phyloP scores from a whole-genome alignment of 164 flowering plant genomes.

The Piper betle region DNA sequence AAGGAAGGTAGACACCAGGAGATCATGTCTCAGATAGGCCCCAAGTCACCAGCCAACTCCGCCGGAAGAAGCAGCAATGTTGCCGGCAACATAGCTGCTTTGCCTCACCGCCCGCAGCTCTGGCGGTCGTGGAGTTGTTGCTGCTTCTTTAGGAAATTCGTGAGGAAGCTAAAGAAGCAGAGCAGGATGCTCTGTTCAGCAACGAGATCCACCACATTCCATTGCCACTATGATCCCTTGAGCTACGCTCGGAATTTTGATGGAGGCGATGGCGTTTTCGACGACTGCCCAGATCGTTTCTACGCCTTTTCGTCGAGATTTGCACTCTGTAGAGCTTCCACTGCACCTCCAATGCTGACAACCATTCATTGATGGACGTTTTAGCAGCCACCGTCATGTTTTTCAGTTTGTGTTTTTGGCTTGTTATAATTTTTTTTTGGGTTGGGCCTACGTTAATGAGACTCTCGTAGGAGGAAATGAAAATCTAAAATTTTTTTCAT shows the following conservation, averaged over 20 bases:
- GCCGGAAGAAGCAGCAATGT: conserved; percentile 4
- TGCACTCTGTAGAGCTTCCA: conserved; percentile 12
- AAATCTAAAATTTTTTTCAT: not conserved
- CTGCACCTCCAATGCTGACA: conserved; percentile 11
- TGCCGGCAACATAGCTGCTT: not conserved
- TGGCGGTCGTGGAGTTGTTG: conserved; percentile 2
- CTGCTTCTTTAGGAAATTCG: conserved; percentile 16
- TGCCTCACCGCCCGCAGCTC: not conserved
- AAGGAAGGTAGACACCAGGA: conserved; percentile 1
- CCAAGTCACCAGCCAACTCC: conserved; percentile 8
- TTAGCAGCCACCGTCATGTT: too few relatives aligned
- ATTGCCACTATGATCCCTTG: conserved; percentile 44
- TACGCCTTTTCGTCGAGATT: conserved; percentile 51
- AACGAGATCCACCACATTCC: conserved; percentile 16
- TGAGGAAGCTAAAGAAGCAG: conserved; percentile 36
- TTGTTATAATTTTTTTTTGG: not conserved
- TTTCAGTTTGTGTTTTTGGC: not conserved
- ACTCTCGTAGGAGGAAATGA: not conserved
- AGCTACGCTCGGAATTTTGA: conserved; percentile 65
- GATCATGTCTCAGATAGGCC: conserved; percentile 18
- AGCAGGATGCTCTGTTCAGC: conserved; percentile 15
- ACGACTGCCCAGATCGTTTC: conserved; percentile 23
- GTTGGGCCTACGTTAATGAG: not conserved
- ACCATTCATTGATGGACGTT: not conserved
- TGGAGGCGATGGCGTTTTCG: conserved; percentile 16